Evolutionary conservation across 2,329 filamentous ascomycete species (phyloP).

Genomic region (Teratosphaeria gauchensis): DNA sequence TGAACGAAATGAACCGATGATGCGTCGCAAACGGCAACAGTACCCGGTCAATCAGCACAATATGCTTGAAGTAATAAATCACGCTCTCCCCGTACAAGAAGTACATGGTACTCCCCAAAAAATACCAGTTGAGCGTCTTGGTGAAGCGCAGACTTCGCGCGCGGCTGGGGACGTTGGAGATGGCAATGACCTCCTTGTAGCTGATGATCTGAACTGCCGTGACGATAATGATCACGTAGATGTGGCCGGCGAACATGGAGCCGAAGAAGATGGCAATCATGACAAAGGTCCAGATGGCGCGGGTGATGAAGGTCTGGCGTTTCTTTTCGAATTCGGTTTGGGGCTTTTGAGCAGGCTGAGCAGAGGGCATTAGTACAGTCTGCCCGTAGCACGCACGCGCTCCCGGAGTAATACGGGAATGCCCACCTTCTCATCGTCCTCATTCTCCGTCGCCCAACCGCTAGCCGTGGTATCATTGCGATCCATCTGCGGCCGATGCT

Average conservation of each 20-base stretch:
- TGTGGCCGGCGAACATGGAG: constrained; percentile 88
- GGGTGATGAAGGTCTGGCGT: constrained; percentile 92
- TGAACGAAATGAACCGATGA: constrained; percentile 97
- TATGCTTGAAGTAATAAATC: constrained; percentile 99
- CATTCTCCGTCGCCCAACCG: constrained; percentile 27
- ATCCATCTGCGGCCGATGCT: constrained; percentile 12
- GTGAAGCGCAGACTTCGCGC: constrained; percentile 86
- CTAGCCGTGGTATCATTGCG: constrained; percentile 20
- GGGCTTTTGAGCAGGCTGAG: constrained; percentile 10
- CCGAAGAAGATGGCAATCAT: constrained; percentile 94
- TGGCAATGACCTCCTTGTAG: constrained; percentile 98
- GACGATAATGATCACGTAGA: constrained; percentile 90
- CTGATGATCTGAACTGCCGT: constrained; percentile 92
- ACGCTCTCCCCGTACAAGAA: constrained; percentile 97
- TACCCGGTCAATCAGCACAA: constrained; percentile 88
- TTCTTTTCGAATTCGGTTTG: constrained; percentile 87
- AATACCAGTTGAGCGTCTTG: constrained; percentile 98
- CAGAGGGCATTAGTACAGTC: background rate
- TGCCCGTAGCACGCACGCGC: background rate
- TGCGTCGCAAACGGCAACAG: constrained; percentile 89
- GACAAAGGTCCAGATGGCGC: constrained; percentile 94
- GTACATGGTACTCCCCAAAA: constrained; percentile 98
- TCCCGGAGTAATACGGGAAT: background rate
- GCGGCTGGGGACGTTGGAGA: constrained; percentile 85
- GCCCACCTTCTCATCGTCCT: constrained; percentile 18